Evolutionary conservation across 345 rosid genomes (phyloP).

Genomic region (Eucalyptus polybractea): DNA sequence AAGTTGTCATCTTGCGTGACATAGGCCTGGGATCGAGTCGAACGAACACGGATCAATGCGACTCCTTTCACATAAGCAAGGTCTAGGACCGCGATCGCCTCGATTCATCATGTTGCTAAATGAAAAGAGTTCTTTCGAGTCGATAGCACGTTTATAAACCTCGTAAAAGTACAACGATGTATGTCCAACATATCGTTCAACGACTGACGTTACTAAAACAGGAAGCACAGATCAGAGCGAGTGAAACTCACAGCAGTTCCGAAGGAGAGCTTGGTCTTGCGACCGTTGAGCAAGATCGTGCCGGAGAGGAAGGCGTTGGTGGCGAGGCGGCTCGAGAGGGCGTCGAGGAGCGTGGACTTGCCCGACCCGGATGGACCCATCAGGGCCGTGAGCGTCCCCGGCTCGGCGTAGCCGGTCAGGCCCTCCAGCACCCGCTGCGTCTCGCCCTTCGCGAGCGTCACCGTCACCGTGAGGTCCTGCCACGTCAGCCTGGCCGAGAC

Average conservation of each 20-base stretch:
- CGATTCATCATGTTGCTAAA: not conserved
- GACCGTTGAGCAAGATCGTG: slow-evolving; percentile 80
- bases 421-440: slow-evolving; percentile 75
- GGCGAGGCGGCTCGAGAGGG: slow-evolving; percentile 89
- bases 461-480: slow-evolving; percentile 91
- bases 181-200: not conserved
- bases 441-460: slow-evolving; percentile 58
- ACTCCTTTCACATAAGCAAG: not conserved
- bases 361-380: slow-evolving; percentile 99
- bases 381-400: slow-evolving; percentile 74
- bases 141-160: too few relatives aligned
- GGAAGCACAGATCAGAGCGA: not conserved
- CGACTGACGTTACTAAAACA: not conserved
- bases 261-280: slow-evolving; percentile 84
- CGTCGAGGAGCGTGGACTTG: slow-evolving; percentile 89
- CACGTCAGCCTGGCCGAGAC: slow-evolving; percentile 90
- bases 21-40: slow-evolving; percentile 38
- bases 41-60: not conserved
- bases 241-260: slow-evolving; percentile 73
- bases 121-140: not conserved
- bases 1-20: slow-evolving; percentile 98
- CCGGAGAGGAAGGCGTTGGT: slow-evolving; percentile 93
- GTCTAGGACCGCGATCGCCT: not conserved
- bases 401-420: slow-evolving; percentile 87
- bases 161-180: not conserved